These are phyloP conservation scores for Ascocoryne sarcoides DNA, from an alignment of 2,329 filamentous ascomycete genomes.

Conservation along the genomic window DNA sequence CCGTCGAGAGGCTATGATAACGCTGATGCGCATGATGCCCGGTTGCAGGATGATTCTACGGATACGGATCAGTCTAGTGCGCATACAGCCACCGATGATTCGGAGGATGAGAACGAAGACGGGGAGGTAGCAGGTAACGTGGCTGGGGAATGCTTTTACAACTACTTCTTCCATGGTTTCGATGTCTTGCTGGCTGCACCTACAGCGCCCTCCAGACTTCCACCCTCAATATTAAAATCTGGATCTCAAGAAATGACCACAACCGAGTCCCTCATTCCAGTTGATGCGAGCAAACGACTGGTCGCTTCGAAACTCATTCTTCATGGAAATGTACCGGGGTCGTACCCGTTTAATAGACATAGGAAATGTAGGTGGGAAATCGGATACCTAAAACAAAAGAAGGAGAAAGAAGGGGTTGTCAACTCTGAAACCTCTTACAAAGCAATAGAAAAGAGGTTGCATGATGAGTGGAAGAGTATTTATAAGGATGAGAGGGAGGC, in stretches of 20 bases:
- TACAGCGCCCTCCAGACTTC: constrained; percentile 52
- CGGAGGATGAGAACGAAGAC: constrained; percentile 53
- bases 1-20: constrained; percentile 42
- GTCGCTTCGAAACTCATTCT: constrained; percentile 88
- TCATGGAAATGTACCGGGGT: constrained; percentile 90
- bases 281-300: constrained; percentile 47
- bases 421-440: constrained; percentile 61
- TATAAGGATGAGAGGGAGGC: constrained; percentile 49
- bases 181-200: constrained; percentile 85
- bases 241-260: constrained; percentile 18
- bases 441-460: constrained; percentile 61
- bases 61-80: constrained; percentile 71
- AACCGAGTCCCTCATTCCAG: constrained; percentile 16
- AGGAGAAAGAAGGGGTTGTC: constrained; percentile 28
- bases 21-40: constrained; percentile 31
- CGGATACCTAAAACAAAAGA: constrained; percentile 41
- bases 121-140: constrained; percentile 46
- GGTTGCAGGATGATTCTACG: constrained; percentile 44
- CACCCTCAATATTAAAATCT: constrained; percentile 41
- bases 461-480: constrained; percentile 59
- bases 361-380: constrained; percentile 83
- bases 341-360: constrained; percentile 93
- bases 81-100: constrained; percentile 61
- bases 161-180: constrained; percentile 94
- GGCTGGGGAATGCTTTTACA: constrained; percentile 80